These are phyloP conservation scores for Ophiobolus disseminans DNA, from an alignment of 2,329 filamentous ascomycete species.

Conservation along the genomic window DNA sequence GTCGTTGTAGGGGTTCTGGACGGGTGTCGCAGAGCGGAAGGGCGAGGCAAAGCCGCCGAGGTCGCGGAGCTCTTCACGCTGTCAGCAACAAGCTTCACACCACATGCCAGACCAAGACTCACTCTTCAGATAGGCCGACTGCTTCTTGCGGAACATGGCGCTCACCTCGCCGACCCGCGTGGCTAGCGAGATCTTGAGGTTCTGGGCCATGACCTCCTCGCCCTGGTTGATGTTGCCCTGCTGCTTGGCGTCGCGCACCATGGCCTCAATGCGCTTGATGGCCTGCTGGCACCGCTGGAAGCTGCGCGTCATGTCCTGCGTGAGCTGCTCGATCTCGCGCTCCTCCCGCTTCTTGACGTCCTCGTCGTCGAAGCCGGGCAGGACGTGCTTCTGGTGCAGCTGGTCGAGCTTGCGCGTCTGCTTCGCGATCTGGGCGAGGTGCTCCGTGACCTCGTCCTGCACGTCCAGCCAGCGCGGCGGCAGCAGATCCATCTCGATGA, in stretches of 20 bases:
- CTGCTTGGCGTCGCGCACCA: slow-evolving; percentile 81
- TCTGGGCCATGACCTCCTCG: slow-evolving; percentile 94
- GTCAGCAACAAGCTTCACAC: slow-evolving; percentile 17
- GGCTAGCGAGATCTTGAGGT: slow-evolving; percentile 91
- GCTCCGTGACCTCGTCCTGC: slow-evolving; percentile 88
- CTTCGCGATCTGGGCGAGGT: slow-evolving; percentile 78
- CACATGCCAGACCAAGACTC: slow-evolving; percentile 36
- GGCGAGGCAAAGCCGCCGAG: slow-evolving; percentile 58
- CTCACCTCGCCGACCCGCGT: slow-evolving; percentile 89
- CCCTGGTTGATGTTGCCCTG: slow-evolving; percentile 76
- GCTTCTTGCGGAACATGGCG: slow-evolving; percentile 93
- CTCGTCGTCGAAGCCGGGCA: slow-evolving; percentile 96
- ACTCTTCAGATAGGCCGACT: slow-evolving; percentile 96
- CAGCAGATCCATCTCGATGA: slow-evolving; percentile 98
- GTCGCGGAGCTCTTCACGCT: slow-evolving; percentile 49
- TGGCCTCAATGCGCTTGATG: slow-evolving; percentile 85
- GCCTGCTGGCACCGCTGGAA: slow-evolving; percentile 91
- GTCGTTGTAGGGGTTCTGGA: slow-evolving; percentile 74
- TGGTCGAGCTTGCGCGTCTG: slow-evolving; percentile 88
- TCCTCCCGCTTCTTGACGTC: slow-evolving; percentile 87
- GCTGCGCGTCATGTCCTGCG: slow-evolving; percentile 83
- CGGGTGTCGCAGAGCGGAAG: slow-evolving; percentile 53
- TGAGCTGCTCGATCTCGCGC: slow-evolving; percentile 85
- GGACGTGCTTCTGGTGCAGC: slow-evolving; percentile 94
- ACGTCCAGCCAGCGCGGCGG: slow-evolving; percentile 96